Percentiles rank a stretch among this genome's conserved stretches.
These are phyloP conservation scores for Blastomyces parvus DNA, from an alignment of 2,329 filamentous ascomycete species.

Conservation along the genomic window DNA sequence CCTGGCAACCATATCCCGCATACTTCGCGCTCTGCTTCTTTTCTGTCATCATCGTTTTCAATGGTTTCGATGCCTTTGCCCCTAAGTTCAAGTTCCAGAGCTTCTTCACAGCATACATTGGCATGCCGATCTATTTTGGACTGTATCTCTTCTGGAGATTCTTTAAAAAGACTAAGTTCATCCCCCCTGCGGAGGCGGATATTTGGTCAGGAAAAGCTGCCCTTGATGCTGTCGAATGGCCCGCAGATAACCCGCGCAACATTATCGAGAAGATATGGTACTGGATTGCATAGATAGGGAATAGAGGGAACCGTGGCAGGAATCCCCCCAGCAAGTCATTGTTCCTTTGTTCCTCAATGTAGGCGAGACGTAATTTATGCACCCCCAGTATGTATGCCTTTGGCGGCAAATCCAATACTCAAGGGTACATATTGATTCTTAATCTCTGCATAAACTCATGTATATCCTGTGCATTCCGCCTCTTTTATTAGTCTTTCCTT, in stretches of 20 bases:
- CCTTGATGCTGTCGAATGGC: conserved; percentile 21
- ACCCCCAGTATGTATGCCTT: neutral
- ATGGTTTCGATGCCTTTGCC: conserved; percentile 41
- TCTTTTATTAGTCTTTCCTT: neutral
- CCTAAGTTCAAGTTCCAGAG: conserved; percentile 29
- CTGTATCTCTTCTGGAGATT: conserved; percentile 27
- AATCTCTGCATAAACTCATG: neutral
- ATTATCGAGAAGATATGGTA: conserved; percentile 18
- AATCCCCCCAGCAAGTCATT: neutral
- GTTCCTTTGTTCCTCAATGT: neutral
- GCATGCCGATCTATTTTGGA: conserved; percentile 32
- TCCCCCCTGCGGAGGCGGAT: conserved; percentile 18
- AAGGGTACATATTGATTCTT: neutral
- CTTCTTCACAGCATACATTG: conserved; percentile 42
- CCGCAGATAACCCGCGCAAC: conserved; percentile 16
- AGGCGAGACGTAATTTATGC: neutral
- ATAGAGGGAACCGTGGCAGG: neutral
- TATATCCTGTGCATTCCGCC: neutral
- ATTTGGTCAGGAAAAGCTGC: conserved; percentile 22
- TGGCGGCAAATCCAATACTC: neutral
- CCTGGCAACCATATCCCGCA: conserved; percentile 49
- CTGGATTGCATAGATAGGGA: conserved; percentile 16
- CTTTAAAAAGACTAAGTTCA: conserved; percentile 18
- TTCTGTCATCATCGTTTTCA: conserved; percentile 56
- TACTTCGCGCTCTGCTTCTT: conserved; percentile 51